Percentiles rank a stretch among this genome's conserved stretches.
These are phyloP conservation scores for Deuterostichococcus epilithicus DNA, from an alignment of 139 green algal genomes.

Conservation along the genomic window DNA sequence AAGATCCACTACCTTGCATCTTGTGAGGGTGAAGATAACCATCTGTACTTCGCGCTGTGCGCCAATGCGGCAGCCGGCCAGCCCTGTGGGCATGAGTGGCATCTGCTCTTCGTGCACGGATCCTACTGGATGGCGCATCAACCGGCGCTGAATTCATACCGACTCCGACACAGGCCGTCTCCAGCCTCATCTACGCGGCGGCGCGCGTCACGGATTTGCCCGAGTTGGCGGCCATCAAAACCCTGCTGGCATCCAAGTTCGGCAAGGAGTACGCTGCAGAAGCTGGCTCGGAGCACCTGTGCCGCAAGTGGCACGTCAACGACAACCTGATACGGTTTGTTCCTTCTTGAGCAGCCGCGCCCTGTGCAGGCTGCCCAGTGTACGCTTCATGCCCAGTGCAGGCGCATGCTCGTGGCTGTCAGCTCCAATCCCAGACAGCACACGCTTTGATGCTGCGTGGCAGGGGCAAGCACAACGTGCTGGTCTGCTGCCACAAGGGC, in stretches of 20 bases:
- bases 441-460: too few relatives aligned
- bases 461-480: background rate
- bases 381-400: background rate
- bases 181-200: constrained; percentile 52
- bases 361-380: background rate
- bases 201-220: constrained; percentile 56
- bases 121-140: too few relatives aligned
- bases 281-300: constrained; percentile 31
- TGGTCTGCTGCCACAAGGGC: background rate
- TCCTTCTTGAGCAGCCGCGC: background rate
- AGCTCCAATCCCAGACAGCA: background rate
- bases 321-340: constrained; percentile 31
- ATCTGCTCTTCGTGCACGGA: too few relatives aligned
- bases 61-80: too few relatives aligned
- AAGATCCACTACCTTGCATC: too few relatives aligned
- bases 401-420: background rate
- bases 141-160: too few relatives aligned
- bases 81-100: too few relatives aligned
- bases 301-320: constrained; percentile 51
- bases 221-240: constrained; percentile 53
- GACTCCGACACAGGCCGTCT: constrained; percentile 26
- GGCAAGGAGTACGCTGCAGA: constrained; percentile 45
- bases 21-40: too few relatives aligned
- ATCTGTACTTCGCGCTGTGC: too few relatives aligned
- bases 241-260: constrained; percentile 65